Conservation (phyloP, 352 stramenopile species). For the Peronospora tabacina region DNA sequence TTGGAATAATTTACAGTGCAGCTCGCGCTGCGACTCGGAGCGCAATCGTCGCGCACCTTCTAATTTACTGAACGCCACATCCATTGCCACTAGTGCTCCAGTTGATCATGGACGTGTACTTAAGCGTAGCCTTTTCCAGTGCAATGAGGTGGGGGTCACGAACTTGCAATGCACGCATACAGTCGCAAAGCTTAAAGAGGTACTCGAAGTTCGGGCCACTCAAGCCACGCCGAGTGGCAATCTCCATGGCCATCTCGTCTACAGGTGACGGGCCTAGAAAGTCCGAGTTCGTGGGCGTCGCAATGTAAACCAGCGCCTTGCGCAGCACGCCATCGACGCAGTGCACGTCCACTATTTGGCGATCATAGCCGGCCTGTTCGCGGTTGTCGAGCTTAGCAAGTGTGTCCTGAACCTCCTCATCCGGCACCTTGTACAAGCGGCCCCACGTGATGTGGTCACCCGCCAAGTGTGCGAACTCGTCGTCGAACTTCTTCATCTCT, state of each 20-base stretch:
- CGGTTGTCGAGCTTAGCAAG: constrained; percentile 78
- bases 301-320: constrained; percentile 78
- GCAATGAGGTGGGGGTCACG: constrained; percentile 64
- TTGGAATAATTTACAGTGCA: constrained; percentile 40
- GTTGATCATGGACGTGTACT: constrained; percentile 41
- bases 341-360: constrained; percentile 64
- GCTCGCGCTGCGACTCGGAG: constrained; percentile 11
- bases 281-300: constrained; percentile 71
- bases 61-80: constrained; percentile 50
- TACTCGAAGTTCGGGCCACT: constrained; percentile 84
- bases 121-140: constrained; percentile 58
- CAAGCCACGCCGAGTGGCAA: constrained; percentile 56
- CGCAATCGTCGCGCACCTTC: constrained; percentile 11
- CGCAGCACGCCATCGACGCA: constrained; percentile 62
- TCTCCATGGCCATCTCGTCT: constrained; percentile 73
- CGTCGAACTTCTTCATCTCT: constrained; percentile 64
- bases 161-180: constrained; percentile 70
- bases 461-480: constrained; percentile 58
- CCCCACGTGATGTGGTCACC: constrained; percentile 74
- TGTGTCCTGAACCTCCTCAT: constrained; percentile 66
- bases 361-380: constrained; percentile 80
- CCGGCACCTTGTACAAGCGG: constrained; percentile 78
- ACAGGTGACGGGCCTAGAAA: constrained; percentile 69
- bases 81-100: constrained; percentile 34
- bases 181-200: constrained; percentile 70